Conservation (phyloP, 2,329 filamentous ascomycete genomes). For the Fusarium nematophilum region DNA sequence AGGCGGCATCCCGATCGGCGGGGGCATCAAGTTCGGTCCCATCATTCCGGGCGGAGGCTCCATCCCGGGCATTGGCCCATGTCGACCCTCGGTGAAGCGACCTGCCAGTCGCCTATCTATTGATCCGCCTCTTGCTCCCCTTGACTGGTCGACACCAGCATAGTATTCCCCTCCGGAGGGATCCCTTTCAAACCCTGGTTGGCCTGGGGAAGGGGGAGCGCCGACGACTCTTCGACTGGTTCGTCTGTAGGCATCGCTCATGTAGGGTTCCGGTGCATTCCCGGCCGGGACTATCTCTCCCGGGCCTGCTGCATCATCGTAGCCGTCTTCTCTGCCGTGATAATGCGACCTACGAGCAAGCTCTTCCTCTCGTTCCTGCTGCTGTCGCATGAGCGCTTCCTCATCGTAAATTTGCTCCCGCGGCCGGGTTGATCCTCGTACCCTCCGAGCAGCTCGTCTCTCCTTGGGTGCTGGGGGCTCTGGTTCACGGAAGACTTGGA, state of each 20-base stretch:
- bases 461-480: constrained; percentile 45
- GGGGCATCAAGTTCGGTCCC: constrained; percentile 39
- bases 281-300: constrained; percentile 58
- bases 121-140: constrained; percentile 55
- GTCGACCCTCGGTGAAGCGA: constrained; percentile 60
- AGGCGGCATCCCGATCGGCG: constrained; percentile 51
- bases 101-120: constrained; percentile 64
- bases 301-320: constrained; percentile 47
- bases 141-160: constrained; percentile 55
- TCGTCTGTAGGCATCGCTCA: constrained; percentile 69
- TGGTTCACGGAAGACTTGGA: constrained; percentile 37
- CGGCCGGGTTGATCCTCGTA: constrained; percentile 40
- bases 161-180: constrained; percentile 54
- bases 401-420: constrained; percentile 56
- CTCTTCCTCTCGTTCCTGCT: constrained; percentile 61
- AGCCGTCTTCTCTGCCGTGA: constrained; percentile 55
- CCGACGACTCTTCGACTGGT: constrained; percentile 43
- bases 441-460: constrained; percentile 32
- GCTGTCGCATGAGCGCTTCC: constrained; percentile 57
- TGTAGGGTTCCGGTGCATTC: constrained; percentile 67
- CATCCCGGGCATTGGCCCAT: constrained; percentile 34
- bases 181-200: constrained; percentile 40
- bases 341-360: constrained; percentile 40
- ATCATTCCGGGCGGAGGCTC: constrained; percentile 36
- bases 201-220: constrained; percentile 38